Percentiles rank a stretch among this genome's conserved stretches.
phyloP scores from a whole-genome alignment of 495 filamentous ascomycete species.

The Daldinia vernicosa region DNA sequence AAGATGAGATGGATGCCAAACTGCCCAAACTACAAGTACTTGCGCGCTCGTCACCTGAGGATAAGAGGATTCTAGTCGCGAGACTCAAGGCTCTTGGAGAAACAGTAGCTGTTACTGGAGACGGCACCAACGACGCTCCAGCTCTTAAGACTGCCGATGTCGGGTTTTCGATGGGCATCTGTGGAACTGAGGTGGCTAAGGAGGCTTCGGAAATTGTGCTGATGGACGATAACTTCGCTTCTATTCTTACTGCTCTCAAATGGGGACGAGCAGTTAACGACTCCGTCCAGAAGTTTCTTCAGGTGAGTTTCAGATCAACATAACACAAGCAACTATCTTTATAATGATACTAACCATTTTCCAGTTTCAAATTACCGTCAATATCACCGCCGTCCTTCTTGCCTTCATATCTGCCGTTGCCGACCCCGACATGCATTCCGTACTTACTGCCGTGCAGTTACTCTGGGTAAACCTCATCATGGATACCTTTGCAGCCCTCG shows the following conservation, averaged over 20 bases:
- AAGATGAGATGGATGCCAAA: conserved; percentile 70
- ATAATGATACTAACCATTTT: conserved; percentile 20
- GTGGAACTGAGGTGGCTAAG: conserved; percentile 91
- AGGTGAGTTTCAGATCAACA: conserved; percentile 55
- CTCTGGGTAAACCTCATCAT: conserved; percentile 95
- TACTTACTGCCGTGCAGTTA: conserved; percentile 85
- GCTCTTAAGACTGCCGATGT: conserved; percentile 89
- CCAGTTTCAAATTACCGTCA: conserved; percentile 93
- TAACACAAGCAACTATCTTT: not conserved
- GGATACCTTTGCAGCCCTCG: conserved; percentile 95
- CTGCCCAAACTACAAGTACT: conserved; percentile 84
- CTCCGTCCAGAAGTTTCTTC: conserved; percentile 88
- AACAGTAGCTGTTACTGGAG: conserved; percentile 92
- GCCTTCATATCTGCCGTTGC: conserved; percentile 84
- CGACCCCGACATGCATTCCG: conserved; percentile 69
- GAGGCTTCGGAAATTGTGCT: conserved; percentile 94
- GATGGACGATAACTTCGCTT: conserved; percentile 93
- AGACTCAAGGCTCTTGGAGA: conserved; percentile 84
- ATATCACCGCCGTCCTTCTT: conserved; percentile 86
- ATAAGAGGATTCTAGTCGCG: conserved; percentile 83
- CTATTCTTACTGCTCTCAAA: conserved; percentile 86
- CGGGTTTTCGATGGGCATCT: conserved; percentile 91
- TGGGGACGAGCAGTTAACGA: conserved; percentile 93
- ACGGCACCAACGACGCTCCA: conserved; percentile 92
- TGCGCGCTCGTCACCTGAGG: conserved; percentile 83